Percentiles rank a stretch among this genome's conserved stretches.
phyloP scores from a whole-genome alignment of 768 basidiomycete species.

The Candolleomyces eurysporus region DNA sequence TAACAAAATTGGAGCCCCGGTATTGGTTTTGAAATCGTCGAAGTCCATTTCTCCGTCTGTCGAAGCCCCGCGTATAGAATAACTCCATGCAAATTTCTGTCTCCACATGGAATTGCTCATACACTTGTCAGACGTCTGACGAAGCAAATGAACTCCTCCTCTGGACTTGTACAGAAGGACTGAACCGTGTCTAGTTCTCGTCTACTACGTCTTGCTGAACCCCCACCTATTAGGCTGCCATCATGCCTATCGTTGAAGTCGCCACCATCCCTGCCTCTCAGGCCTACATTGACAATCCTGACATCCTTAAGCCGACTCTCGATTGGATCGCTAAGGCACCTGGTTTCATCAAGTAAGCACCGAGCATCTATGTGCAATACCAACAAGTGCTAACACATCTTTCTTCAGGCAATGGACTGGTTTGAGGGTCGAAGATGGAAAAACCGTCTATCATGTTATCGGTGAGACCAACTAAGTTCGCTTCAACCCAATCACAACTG shows the following conservation, averaged over 20 bases:
- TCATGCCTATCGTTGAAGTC: conserved; percentile 4
- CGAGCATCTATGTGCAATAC: not conserved
- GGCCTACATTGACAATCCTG: not conserved
- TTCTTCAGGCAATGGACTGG: conserved; percentile 1
- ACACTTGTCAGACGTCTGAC: too few species aligned
- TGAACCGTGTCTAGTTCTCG: too few species aligned
- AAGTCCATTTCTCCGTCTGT: too few species aligned
- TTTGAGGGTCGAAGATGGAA: conserved; percentile 1
- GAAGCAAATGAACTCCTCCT: too few species aligned
- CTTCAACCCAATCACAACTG: not conserved
- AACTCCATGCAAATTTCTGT: too few species aligned
- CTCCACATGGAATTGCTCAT: too few species aligned
- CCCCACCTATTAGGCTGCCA: not conserved
- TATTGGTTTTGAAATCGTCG: too few species aligned
- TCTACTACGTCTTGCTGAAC: too few species aligned
- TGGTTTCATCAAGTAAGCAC: not conserved
- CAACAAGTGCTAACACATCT: not conserved
- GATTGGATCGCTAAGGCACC: not conserved
- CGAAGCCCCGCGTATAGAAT: too few species aligned
- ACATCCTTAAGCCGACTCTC: conserved; percentile 1
- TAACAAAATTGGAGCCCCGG: too few species aligned
- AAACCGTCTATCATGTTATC: not conserved
- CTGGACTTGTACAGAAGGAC: too few species aligned
- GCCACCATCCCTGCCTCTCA: conserved; percentile 1
- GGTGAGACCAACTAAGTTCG: not conserved